Conservation (phyloP, 306 rosid genomes). For the Rosa persica region DNA sequence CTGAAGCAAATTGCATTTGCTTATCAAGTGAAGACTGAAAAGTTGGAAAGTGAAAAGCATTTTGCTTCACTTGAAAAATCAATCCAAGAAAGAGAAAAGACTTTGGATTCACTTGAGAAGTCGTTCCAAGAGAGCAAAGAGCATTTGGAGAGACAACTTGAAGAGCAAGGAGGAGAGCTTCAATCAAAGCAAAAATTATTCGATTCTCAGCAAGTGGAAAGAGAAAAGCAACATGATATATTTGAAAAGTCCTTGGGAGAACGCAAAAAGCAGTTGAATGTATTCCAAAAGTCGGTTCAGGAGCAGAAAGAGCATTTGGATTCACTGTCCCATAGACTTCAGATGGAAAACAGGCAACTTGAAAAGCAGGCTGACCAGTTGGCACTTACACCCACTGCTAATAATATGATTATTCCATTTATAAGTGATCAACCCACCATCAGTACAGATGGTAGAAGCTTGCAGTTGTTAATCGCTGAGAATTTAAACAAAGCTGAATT, state of each 20-base stretch:
- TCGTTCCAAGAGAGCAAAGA: not conserved
- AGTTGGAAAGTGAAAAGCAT: not conserved
- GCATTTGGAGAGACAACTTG: not conserved
- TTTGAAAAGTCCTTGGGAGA: not conserved
- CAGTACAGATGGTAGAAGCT: conserved; percentile 23
- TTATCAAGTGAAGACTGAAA: not conserved
- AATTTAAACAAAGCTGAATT: conserved; percentile 14
- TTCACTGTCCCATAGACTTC: conserved; percentile 16
- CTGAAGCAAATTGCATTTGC: conserved; percentile 21
- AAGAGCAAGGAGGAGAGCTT: conserved; percentile 18
- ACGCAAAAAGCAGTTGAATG: not conserved
- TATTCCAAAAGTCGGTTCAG: not conserved
- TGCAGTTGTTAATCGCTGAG: conserved; percentile 31
- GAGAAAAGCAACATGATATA: conserved; percentile 5
- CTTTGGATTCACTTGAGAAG: not conserved
- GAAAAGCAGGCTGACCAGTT: conserved; percentile 23
- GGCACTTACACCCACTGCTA: not conserved
- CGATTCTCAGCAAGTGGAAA: not conserved
- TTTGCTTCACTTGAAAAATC: not conserved
- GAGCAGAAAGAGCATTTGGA: conserved; percentile 7
- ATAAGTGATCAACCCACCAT: not conserved
- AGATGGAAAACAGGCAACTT: conserved; percentile 22
- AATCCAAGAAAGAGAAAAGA: not conserved
- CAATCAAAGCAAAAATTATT: not conserved
- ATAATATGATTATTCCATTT: too few relatives aligned